phyloP scores from a whole-genome alignment of 202 grass and related monocot species.

The Elaeis oleifera region DNA sequence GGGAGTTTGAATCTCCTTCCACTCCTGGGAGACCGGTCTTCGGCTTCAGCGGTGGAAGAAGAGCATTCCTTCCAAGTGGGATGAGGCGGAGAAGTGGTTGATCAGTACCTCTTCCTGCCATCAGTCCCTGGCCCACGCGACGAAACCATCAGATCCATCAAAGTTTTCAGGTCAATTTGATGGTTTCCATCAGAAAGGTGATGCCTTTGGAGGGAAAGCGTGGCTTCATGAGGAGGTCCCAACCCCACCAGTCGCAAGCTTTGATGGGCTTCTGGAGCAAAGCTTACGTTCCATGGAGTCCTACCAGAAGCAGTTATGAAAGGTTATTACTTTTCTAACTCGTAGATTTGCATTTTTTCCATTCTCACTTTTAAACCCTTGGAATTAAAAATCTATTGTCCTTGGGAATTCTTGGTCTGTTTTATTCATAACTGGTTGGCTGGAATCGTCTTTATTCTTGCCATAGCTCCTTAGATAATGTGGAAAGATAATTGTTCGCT shows the following conservation, averaged over 20 bases:
- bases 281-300: conserved; percentile 33
- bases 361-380: too few species aligned
- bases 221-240: neutral
- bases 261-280: conserved; percentile 32
- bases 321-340: conserved; percentile 31
- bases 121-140: conserved; percentile 39
- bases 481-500: too few species aligned
- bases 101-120: conserved; percentile 37
- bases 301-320: conserved; percentile 64
- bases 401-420: too few species aligned
- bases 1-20: conserved; percentile 31
- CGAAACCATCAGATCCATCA: conserved; percentile 33
- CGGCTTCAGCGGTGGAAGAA: conserved; percentile 51
- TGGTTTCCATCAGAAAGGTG: conserved; percentile 31
- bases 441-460: too few species aligned
- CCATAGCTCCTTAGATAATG: too few species aligned
- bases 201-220: neutral
- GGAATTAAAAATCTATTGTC: too few species aligned
- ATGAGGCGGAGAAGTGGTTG: conserved; percentile 94
- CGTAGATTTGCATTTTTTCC: too few species aligned
- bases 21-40: conserved; percentile 60
- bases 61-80: conserved; percentile 85
- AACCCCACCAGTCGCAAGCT: conserved; percentile 18
- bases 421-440: too few species aligned
- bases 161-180: conserved; percentile 23